Percentiles rank a stretch among this genome's conserved stretches.
Conservation (phyloP, 306 rosid species). For the Cucumis melo region DNA sequence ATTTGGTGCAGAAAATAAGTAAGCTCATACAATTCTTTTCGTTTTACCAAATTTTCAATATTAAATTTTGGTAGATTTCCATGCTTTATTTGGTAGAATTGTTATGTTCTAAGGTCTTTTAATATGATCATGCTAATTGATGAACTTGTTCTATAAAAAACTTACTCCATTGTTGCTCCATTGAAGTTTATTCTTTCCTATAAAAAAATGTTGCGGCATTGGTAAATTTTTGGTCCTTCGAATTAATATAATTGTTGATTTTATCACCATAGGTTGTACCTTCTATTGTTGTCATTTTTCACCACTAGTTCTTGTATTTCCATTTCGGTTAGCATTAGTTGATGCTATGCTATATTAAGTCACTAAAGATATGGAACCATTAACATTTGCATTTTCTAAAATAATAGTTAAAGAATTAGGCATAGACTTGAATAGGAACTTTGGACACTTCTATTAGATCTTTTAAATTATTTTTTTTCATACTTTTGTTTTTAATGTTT, state of each 20-base stretch:
- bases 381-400: not conserved
- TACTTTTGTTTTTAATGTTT: not conserved
- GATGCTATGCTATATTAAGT: too few relatives aligned
- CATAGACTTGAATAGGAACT: not conserved
- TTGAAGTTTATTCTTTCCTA: not conserved
- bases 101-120: not conserved
- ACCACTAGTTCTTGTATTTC: not conserved
- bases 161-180: not conserved
- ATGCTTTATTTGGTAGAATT: not conserved
- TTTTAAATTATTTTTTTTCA: not conserved
- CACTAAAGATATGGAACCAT: too few relatives aligned
- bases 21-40: not conserved
- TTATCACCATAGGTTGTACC: not conserved
- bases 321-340: not conserved
- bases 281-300: not conserved
- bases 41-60: not conserved
- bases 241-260: not conserved
- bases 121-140: not conserved
- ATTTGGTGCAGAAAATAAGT: not conserved
- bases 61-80: not conserved
- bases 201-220: not conserved
- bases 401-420: not conserved
- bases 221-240: not conserved
- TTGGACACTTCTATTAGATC: not conserved
- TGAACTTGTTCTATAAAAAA: not conserved